Evolutionary conservation across 345 rosid genomes (phyloP).

Genomic region (Boechera stricta): DNA sequence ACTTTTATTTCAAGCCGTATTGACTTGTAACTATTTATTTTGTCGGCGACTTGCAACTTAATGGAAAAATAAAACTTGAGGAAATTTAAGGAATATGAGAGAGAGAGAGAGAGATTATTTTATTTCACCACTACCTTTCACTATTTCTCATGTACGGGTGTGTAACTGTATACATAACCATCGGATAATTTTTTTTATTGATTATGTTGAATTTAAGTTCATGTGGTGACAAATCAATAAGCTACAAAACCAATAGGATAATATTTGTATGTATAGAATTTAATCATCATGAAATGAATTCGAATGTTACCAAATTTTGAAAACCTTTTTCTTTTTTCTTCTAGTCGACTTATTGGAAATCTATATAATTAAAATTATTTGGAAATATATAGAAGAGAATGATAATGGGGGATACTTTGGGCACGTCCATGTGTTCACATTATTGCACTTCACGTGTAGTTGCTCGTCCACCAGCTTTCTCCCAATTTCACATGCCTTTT

Average conservation of each 20-base stretch:
- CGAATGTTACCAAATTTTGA: neutral
- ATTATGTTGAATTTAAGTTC: neutral
- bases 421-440: conserved; percentile 48
- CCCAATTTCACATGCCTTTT: conserved; percentile 42
- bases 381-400: conserved; percentile 33
- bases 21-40: neutral
- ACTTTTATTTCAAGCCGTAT: neutral
- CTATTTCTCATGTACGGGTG: neutral
- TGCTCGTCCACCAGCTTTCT: conserved; percentile 50
- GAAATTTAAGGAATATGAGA: neutral
- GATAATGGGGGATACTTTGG: conserved; percentile 44
- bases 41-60: neutral
- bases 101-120: neutral
- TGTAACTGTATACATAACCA: neutral
- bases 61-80: neutral
- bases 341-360: neutral
- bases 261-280: neutral
- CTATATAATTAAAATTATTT: neutral
- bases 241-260: neutral
- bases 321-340: neutral
- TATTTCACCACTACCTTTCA: conserved; percentile 3
- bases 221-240: neutral
- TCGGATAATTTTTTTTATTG: neutral
- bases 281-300: conserved; percentile 14
- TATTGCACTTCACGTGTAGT: conserved; percentile 50